phyloP scores from a whole-genome alignment of 1,284 basidiomycete genomes.

The Vanrija sp. region DNA sequence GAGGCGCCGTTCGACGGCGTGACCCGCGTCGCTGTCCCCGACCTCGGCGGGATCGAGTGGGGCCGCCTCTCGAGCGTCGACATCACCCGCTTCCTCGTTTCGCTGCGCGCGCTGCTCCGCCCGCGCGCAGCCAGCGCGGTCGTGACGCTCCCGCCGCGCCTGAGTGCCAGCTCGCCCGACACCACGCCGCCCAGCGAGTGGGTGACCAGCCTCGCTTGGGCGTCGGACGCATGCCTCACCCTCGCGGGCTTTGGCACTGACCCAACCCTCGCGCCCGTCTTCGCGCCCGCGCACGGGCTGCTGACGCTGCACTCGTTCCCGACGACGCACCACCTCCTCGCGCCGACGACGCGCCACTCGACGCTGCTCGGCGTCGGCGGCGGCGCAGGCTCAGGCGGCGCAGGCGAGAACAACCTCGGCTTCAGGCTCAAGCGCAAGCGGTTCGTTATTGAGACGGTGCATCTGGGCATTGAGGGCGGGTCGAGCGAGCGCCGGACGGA shows the following conservation, averaged over 20 bases:
- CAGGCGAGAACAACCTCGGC: slow-evolving; percentile 81
- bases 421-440: slow-evolving; percentile 88
- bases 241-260: slow-evolving; percentile 67
- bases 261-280: slow-evolving; percentile 54
- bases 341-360: slow-evolving; percentile 72
- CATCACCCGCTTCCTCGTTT: slow-evolving; percentile 65
- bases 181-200: slow-evolving; percentile 52
- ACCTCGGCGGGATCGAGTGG: slow-evolving; percentile 69
- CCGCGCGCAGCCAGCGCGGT: slow-evolving; percentile 59
- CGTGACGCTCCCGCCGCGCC: slow-evolving; percentile 58
- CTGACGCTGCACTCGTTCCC: slow-evolving; percentile 72
- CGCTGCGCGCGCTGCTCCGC: slow-evolving; percentile 62
- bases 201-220: slow-evolving; percentile 72
- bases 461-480: slow-evolving; percentile 88
- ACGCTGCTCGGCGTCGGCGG: slow-evolving; percentile 64
- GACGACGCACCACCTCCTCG: slow-evolving; percentile 61
- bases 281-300: slow-evolving; percentile 79
- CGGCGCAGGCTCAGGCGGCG: slow-evolving; percentile 57
- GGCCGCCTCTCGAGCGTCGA: slow-evolving; percentile 62
- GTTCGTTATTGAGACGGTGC: slow-evolving; percentile 84
- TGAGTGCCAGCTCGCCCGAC: slow-evolving; percentile 12
- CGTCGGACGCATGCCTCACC: slow-evolving; percentile 68
- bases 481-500: slow-evolving; percentile 74
- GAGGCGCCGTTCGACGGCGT: background rate
- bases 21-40: slow-evolving; percentile 63